A percentile compares a stretch with the other conserved stretches of the same genome.
phyloP scores from a whole-genome alignment of 78 protist species.

The Chrysochromulina tobinii region DNA sequence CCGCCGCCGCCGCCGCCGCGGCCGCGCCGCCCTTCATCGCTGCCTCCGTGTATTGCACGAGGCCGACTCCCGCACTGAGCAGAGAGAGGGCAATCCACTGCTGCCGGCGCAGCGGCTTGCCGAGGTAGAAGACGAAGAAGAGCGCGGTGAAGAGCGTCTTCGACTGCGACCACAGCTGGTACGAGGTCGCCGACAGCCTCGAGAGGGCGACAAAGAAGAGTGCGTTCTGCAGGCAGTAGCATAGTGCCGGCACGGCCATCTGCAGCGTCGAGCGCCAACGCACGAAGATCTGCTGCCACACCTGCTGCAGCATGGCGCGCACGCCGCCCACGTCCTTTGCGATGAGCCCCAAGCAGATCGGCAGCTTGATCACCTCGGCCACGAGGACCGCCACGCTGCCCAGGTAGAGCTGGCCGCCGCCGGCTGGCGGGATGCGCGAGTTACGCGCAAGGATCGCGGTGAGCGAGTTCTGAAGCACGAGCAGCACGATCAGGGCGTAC shows the following conservation, averaged over 20 bases:
- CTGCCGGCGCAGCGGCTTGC: neutral
- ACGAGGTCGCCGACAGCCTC: slow-evolving; percentile 29
- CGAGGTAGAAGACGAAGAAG: neutral
- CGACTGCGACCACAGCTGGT: slow-evolving; percentile 36
- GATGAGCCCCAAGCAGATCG: neutral
- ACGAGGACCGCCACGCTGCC: neutral
- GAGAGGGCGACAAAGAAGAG: slow-evolving; percentile 30
- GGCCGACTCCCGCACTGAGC: slow-evolving; percentile 6
- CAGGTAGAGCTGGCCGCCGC: neutral
- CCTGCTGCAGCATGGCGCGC: neutral
- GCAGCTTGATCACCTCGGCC: slow-evolving; percentile 24
- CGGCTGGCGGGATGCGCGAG: neutral
- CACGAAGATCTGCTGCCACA: neutral
- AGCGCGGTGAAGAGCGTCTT: slow-evolving; percentile 28
- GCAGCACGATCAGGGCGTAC: neutral
- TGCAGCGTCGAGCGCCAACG: neutral
- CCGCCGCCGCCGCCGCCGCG: neutral
- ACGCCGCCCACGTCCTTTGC: neutral
- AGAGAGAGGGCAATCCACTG: slow-evolving; percentile 33
- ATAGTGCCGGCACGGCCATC: neutral
- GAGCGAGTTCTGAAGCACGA: neutral
- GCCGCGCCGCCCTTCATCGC: neutral
- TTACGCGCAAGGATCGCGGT: neutral
- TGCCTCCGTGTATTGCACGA: neutral
- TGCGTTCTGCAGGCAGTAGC: slow-evolving; percentile 12